Base-by-base conservation (phyloP, 345 rosid species). In the Ceriops tagal region DNA sequence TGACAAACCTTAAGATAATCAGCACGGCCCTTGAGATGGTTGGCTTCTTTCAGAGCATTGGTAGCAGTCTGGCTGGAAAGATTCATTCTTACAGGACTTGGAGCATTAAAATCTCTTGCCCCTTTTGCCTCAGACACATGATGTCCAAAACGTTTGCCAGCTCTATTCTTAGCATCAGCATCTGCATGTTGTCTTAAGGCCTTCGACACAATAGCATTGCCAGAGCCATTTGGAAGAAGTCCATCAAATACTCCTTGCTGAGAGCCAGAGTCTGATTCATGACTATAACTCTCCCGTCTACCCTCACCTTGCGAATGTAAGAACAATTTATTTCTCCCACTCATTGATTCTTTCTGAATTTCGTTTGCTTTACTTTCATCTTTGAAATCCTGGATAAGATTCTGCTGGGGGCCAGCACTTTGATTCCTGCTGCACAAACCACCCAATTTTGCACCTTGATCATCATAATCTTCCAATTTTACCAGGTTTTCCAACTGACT, bases 1-100 rank as follows among this genome's bases (percentile, higher is more conserved):
- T 24, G 43, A 37, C 58, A 63, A 73, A 88, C 96, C 98, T 92
- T 89, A 4, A 86, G 78, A 74, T 67, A 79, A 70, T 87, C 87
- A 59, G 92, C 90, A 68, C 68, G 67, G 69, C 83, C 78, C 70
- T 71, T 86, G 60, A 81, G 83, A 46, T 80, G 67, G 66, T 81
- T 77, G 74, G 92, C 95, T 79, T 88, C 83, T 73, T 78, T 79
- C 71, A 92, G 77, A 67, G 77, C 70, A 81, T 71, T 47, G 57
- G 53, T 63, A 51, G 86, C 87, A 61, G 75, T 58, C 67, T 76
- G 83, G 61, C 73, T 70, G 52, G 80, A 83, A 66, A 78, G 68
- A 79, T 78, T 79, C 58, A 70, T 75, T 70, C 64, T 71, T 65
- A 66, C 68, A 69, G 71, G 76, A 76, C 76, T 73, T 62, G 71